These are phyloP conservation scores for Ophiostoma piceae DNA, from an alignment of 2,329 filamentous ascomycete genomes.

Conservation along the genomic window DNA sequence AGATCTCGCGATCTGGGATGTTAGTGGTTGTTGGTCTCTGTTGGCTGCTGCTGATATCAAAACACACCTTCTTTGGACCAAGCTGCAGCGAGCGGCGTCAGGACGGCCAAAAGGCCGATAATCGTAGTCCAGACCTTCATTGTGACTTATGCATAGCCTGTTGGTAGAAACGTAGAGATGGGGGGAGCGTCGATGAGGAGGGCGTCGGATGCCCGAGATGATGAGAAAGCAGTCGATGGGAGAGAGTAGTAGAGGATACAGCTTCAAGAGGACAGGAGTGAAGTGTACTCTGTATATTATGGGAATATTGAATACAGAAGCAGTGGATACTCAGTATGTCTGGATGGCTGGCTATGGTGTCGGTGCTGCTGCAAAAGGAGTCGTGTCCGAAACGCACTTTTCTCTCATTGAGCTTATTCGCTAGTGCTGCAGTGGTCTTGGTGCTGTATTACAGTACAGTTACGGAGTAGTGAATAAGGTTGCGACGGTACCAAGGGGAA, in stretches of 20 bases:
- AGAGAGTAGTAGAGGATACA: neutral
- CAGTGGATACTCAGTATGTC: neutral
- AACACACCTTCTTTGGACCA: constrained; percentile 80
- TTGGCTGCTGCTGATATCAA: neutral
- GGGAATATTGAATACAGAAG: neutral
- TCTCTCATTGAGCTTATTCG: neutral
- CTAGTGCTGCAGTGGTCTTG: neutral
- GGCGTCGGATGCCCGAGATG: neutral
- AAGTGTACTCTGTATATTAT: neutral
- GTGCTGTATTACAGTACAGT: neutral
- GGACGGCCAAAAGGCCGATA: constrained; percentile 62
- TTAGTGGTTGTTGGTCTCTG: neutral
- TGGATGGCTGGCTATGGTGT: neutral
- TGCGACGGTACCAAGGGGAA: neutral
- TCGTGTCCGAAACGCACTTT: constrained; percentile 22
- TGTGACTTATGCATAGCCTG: constrained; percentile 38
- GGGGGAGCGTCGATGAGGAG: neutral
- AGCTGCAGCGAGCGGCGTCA: constrained; percentile 62
- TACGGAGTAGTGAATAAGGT: constrained; percentile 6
- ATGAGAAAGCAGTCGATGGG: neutral
- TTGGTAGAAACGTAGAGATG: neutral
- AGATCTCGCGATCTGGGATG: constrained; percentile 85
- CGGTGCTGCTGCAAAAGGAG: constrained; percentile 15
- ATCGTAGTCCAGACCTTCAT: constrained; percentile 69
- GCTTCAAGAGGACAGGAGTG: neutral